Evolutionary conservation across 495 filamentous ascomycete species (phyloP), one percentile per base, ranked within the genome.

Genomic region (Durotheca rogersii): DNA sequence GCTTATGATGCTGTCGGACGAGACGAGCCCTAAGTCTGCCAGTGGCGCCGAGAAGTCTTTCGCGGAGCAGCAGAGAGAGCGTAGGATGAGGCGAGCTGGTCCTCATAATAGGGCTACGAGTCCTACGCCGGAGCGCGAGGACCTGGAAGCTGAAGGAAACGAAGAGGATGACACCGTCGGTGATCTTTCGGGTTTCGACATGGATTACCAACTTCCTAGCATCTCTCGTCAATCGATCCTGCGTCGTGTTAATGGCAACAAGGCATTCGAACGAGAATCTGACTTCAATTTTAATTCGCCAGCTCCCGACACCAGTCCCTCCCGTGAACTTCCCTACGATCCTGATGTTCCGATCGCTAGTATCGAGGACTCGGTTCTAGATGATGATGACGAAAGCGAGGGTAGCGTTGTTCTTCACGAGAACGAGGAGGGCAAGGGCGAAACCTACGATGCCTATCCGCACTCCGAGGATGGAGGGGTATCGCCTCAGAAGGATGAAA

Each of bases 191-290:
- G 67, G 66, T 6, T 64, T 82, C 17, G 79, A 73, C 10, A 62
- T 64, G 58, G 78, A 82, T 23, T 84, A 83, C 46, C 76, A 85
- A 41, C 67, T 84, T 0, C 87, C 88, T 10, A 85, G 84, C 19
- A 92, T 96, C 60, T 96, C 93, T 25, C 80, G 93, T 15, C 93
- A 96, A 62, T 95, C 90, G 0, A 97, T 97, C 47, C 70, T 96
- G 38, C 82, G 89, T 11, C 90, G 90, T 47, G 84, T 97, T 16
- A 90, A 91, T 57, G 85, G 86, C 32, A 81, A 84, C 39, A 79
- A 83, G 38, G 65, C 67, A 46, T 73, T 73, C 30, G 67, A 69
- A 2, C 68, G 66, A 29, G 84, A 88, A 37, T 81, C 81, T n/a
- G 78, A 81, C 47, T 81, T 82, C 34, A 78, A 76, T 43, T 84